Percentiles rank a stretch among this genome's conserved stretches.
Evolutionary conservation across 257 asterid species (phyloP).

Genomic region (Solanum infundibuliforme): DNA sequence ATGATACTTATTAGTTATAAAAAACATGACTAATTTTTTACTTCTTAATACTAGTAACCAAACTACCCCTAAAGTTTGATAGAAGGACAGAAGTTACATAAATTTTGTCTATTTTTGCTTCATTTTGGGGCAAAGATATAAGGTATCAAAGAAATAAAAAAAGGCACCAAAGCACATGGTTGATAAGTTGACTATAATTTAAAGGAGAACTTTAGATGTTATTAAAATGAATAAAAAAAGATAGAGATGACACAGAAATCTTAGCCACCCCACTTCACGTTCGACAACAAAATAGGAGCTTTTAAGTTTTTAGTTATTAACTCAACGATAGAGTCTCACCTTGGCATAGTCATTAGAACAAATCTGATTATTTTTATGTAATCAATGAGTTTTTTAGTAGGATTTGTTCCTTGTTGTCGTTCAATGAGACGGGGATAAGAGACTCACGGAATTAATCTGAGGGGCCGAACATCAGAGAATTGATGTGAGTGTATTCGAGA

Average conservation of each 20-base stretch:
- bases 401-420: background rate
- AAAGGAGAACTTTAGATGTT: background rate
- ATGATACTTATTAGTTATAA: background rate
- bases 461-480: accelerated
- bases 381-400: background rate
- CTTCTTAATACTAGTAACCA: background rate
- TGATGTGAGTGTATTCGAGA: background rate
- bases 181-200: background rate
- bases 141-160: background rate
- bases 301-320: background rate
- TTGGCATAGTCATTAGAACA: accelerated
- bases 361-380: accelerated
- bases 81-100: background rate
- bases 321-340: background rate
- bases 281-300: background rate
- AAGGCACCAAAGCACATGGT: background rate
- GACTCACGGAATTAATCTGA: background rate
- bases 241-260: background rate
- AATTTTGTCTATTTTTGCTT: background rate
- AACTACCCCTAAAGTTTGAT: background rate
- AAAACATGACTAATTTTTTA: background rate
- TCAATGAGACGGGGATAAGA: background rate
- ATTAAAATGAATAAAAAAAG: background rate
- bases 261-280: background rate
- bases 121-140: background rate